phyloP scores from a whole-genome alignment of 2,329 filamentous ascomycete genomes.

The Phialemonium atrogriseum region DNA sequence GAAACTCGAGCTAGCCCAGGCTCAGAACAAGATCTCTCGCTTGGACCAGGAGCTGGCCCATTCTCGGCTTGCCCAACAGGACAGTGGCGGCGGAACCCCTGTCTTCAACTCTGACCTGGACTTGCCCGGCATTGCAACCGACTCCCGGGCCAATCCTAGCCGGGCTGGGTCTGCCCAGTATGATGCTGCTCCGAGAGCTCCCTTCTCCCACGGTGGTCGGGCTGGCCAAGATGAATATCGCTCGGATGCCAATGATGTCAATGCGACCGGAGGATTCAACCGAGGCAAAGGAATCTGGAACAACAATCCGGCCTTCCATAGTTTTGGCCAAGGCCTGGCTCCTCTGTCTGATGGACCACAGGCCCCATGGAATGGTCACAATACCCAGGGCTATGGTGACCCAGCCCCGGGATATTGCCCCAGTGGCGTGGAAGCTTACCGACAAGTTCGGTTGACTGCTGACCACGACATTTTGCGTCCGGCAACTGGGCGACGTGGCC shows the following conservation, averaged over 20 bases:
- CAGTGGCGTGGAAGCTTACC: conserved; percentile 34
- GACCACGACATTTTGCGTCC: conserved; percentile 41
- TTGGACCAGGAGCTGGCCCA: conserved; percentile 65
- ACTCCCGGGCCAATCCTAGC: conserved; percentile 10
- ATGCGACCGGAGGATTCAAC: conserved; percentile 42
- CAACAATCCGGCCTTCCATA: conserved; percentile 33
- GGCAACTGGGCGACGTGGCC: conserved; percentile 32
- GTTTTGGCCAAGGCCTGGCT: conserved; percentile 16
- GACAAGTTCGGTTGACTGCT: conserved; percentile 36
- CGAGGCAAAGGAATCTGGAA: conserved; percentile 50
- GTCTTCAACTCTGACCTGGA: conserved; percentile 11
- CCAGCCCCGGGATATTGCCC: too few species aligned
- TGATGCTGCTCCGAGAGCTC: conserved; percentile 25
- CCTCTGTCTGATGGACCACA: conserved; percentile 26
- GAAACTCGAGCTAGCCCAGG: conserved; percentile 63
- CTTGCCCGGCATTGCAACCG: conserved; percentile 10
- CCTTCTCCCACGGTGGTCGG: conserved; percentile 40
- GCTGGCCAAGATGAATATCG: conserved; percentile 42
- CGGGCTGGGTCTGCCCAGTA: conserved; percentile 11
- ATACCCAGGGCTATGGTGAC: conserved; percentile 32
- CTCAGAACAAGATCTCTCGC: conserved; percentile 60
- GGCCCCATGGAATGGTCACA: conserved; percentile 39
- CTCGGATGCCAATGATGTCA: conserved; percentile 48
- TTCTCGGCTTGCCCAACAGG: conserved; percentile 51
- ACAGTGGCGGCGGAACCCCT: conserved; percentile 46